Conservation (phyloP, 2,329 filamentous ascomycete genomes). For the Emericellopsis atlantica region DNA sequence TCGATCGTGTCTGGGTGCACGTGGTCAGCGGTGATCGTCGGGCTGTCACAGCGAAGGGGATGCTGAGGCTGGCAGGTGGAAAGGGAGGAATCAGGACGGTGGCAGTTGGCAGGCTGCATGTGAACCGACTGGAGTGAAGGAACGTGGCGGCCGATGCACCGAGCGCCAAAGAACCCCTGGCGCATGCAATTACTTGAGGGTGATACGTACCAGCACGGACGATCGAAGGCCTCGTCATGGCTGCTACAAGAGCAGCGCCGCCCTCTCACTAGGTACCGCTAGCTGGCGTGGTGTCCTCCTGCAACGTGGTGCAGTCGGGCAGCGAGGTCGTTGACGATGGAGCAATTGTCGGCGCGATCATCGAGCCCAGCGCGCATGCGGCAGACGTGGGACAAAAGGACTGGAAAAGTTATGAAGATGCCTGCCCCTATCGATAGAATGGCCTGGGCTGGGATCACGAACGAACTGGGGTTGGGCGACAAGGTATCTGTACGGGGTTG, state of each 20-base stretch:
- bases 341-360: too few relatives aligned
- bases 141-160: neutral
- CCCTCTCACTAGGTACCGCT: too few relatives aligned
- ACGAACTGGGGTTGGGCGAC: too few relatives aligned
- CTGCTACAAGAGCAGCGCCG: slow-evolving; percentile 6
- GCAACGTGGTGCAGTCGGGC: too few relatives aligned
- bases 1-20: slow-evolving; percentile 70
- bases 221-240: slow-evolving; percentile 47
- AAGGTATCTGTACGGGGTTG: too few relatives aligned
- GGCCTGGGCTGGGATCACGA: too few relatives aligned
- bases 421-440: too few relatives aligned
- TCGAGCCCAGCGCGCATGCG: too few relatives aligned
- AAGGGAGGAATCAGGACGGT: slow-evolving; percentile 7
- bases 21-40: neutral
- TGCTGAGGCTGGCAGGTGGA: slow-evolving; percentile 3
- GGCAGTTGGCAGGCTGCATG: slow-evolving; percentile 5
- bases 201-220: slow-evolving; percentile 45
- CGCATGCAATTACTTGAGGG: neutral
- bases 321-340: neutral
- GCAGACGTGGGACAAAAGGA: too few relatives aligned
- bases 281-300: too few relatives aligned
- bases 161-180: neutral
- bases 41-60: neutral
- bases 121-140: neutral
- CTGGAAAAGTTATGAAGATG: too few relatives aligned